Conservation (phyloP, 495 filamentous ascomycete genomes). For the Xylaria venustula region DNA sequence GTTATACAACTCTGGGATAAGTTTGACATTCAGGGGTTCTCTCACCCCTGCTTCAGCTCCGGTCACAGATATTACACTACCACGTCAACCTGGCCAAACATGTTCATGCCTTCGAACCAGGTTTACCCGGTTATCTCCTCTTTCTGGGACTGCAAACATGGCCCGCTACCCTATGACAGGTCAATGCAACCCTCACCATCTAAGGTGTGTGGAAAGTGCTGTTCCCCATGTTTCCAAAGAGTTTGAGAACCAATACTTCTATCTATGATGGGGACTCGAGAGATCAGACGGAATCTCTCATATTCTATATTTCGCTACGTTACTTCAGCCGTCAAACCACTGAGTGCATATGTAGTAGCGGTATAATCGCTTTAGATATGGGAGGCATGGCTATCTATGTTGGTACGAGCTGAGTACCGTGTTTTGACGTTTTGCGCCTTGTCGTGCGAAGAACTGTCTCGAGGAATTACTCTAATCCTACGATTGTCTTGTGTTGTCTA, state of each 20-base stretch:
- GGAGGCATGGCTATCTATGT: not conserved
- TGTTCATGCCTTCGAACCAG: not conserved
- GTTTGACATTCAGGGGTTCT: conserved; percentile 5
- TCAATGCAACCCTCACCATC: not conserved
- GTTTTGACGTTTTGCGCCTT: not conserved
- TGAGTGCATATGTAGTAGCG: not conserved
- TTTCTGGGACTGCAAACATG: not conserved
- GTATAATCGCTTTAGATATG: not conserved
- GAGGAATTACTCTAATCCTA: not conserved
- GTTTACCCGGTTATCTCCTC: not conserved
- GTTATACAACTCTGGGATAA: not conserved
- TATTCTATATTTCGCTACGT: not conserved
- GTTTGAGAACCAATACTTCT: conserved; percentile 3
- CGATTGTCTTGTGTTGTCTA: not conserved
- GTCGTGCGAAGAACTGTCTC: not conserved
- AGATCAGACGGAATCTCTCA: not conserved
- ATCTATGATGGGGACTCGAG: not conserved
- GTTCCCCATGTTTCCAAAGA: conserved; percentile 3
- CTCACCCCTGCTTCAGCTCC: not conserved
- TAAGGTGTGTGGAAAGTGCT: not conserved
- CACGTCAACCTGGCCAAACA: not conserved
- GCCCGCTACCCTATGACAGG: no score
- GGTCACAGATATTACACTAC: not conserved
- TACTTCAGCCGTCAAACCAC: not conserved
- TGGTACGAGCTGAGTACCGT: not conserved